These are phyloP conservation scores for Paramecium biaurelia DNA, from an alignment of 73 alveolate species.

Conservation along the genomic window DNA sequence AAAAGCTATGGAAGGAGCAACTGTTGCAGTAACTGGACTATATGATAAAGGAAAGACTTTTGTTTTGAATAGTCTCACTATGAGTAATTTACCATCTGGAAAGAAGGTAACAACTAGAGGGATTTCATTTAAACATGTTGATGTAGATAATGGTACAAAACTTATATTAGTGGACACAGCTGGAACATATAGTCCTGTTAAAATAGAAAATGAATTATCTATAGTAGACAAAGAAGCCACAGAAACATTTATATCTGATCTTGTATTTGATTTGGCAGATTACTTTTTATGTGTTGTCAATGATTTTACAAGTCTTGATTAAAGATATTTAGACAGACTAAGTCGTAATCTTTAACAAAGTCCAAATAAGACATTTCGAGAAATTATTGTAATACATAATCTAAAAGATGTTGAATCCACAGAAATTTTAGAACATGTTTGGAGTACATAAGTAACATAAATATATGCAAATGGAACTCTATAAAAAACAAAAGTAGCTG, in stretches of 20 bases:
- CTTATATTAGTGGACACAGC: slow-evolving; percentile 60
- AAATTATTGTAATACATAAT: slow-evolving; percentile 65
- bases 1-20: slow-evolving; percentile 24
- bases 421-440: slow-evolving; percentile 41
- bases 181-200: slow-evolving; percentile 61
- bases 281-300: slow-evolving; percentile 61
- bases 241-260: slow-evolving; percentile 40
- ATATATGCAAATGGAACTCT: slow-evolving; percentile 57
- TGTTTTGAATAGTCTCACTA: slow-evolving; percentile 28
- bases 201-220: slow-evolving; percentile 45
- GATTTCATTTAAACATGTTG: slow-evolving; percentile 43
- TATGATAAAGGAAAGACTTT: slow-evolving; percentile 63
- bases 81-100: slow-evolving; percentile 45
- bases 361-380: slow-evolving; percentile 36
- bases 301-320: slow-evolving; percentile 64
- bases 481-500: slow-evolving; percentile 51
- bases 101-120: slow-evolving; percentile 59
- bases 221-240: slow-evolving; percentile 61
- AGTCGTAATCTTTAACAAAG: background rate
- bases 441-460: slow-evolving; percentile 52
- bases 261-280: slow-evolving; percentile 59
- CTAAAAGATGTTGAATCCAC: slow-evolving; percentile 53
- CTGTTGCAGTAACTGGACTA: slow-evolving; percentile 61
- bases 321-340: slow-evolving; percentile 50
- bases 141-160: slow-evolving; percentile 58